phyloP scores from a whole-genome alignment of 140 eudicot species.

The Flaveria floridana region DNA sequence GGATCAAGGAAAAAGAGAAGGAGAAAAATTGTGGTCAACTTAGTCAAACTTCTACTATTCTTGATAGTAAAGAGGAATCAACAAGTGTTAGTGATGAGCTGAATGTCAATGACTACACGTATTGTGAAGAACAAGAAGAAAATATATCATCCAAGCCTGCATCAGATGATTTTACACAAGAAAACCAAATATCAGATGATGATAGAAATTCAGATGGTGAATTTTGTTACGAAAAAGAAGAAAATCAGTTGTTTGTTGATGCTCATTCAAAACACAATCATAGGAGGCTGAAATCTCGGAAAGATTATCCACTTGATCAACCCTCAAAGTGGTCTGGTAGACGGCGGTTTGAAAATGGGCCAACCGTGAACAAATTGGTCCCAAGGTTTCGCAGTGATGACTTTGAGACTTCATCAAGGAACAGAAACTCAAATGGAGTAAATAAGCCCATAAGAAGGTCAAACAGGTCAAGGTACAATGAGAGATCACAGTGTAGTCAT shows the following conservation, averaged over 20 bases:
- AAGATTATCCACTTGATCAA: conserved; percentile 37
- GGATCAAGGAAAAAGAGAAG: conserved; percentile 68
- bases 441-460: conserved; percentile 57
- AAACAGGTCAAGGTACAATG: conserved; percentile 48
- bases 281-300: conserved; percentile 48
- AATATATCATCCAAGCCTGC: conserved; percentile 35
- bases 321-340: conserved; percentile 53
- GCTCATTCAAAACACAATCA: conserved; percentile 51
- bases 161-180: conserved; percentile 45
- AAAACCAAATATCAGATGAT: conserved; percentile 28
- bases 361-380: conserved; percentile 43
- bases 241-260: conserved; percentile 31
- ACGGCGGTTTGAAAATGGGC: conserved; percentile 48
- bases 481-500: conserved; percentile 46
- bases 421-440: conserved; percentile 38
- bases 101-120: conserved; percentile 28
- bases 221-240: conserved; percentile 39
- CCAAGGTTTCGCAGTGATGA: conserved; percentile 47
- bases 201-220: conserved; percentile 44
- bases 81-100: conserved; percentile 43
- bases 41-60: conserved; percentile 23
- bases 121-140: conserved; percentile 59
- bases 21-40: conserved; percentile 46
- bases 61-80: conserved; percentile 38
- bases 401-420: conserved; percentile 42